Percentiles rank a stretch among this genome's conserved stretches.
Evolutionary conservation across 2,329 filamentous ascomycete genomes (phyloP).

Genomic region (Elsinoe arachidis): DNA sequence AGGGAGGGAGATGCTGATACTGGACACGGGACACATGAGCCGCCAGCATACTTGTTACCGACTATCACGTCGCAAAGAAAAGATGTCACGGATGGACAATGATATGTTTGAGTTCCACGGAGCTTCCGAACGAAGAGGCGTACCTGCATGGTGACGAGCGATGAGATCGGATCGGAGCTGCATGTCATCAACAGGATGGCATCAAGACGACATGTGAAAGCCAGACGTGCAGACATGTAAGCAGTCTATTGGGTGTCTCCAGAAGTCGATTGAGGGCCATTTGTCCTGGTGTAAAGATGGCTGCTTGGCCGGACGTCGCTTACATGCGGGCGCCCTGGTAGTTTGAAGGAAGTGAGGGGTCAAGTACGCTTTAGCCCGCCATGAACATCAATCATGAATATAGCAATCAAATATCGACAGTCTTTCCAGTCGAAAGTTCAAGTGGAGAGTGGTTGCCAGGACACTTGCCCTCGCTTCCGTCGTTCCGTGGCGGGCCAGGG

Average conservation of each 20-base stretch:
- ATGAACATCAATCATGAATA: not conserved
- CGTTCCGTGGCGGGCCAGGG: not conserved
- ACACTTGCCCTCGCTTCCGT: not conserved
- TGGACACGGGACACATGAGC: not conserved
- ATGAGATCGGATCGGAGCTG: not conserved
- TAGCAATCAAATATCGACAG: not conserved
- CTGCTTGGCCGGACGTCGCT: not conserved
- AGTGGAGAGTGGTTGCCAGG: not conserved
- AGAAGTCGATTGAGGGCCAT: not conserved
- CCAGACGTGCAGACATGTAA: not conserved
- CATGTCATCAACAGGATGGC: not conserved
- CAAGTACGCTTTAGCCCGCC: not conserved
- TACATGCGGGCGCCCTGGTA: not conserved
- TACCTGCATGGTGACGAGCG: not conserved
- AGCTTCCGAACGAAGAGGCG: not conserved
- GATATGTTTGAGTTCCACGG: not conserved
- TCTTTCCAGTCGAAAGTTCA: not conserved
- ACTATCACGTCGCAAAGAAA: not conserved
- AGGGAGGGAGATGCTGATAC: not conserved
- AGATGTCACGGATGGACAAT: not conserved
- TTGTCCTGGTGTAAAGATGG: not conserved
- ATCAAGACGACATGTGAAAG: not conserved
- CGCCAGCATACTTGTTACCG: not conserved
- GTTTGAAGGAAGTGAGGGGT: not conserved
- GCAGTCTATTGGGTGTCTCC: not conserved